phyloP scores from a whole-genome alignment of 2,329 filamentous ascomycete species.

The Juglanconis oblonga region DNA sequence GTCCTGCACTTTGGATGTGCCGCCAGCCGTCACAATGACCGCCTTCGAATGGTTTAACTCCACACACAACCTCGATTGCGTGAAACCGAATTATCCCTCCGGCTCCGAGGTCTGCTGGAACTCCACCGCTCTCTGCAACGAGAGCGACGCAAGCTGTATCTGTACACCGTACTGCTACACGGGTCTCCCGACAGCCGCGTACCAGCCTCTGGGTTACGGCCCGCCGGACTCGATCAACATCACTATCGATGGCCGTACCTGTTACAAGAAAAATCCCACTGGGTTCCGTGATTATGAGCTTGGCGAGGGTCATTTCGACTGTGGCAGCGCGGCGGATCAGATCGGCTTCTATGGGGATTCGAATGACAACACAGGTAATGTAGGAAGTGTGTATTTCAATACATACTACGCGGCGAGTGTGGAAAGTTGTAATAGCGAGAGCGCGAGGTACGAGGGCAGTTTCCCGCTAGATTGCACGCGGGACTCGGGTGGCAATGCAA shows the following conservation, averaged over 20 bases:
- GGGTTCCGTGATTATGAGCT: not conserved
- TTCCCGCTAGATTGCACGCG: not conserved
- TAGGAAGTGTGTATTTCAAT: slow-evolving; percentile 5
- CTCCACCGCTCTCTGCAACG: not conserved
- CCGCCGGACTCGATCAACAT: slow-evolving; percentile 8
- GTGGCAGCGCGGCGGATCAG: not conserved
- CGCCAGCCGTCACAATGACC: not conserved
- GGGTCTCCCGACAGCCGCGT: not conserved
- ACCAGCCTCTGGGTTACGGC: slow-evolving; percentile 10
- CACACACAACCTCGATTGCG: slow-evolving; percentile 13
- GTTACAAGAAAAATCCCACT: not conserved
- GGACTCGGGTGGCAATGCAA: slow-evolving; percentile 1
- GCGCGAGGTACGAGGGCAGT: not conserved
- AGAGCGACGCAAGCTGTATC: not conserved
- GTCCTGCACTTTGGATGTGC: too few relatives aligned
- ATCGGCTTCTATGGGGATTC: slow-evolving; percentile 5
- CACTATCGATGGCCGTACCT: not conserved
- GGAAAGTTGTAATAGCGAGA: not conserved
- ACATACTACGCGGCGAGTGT: not conserved
- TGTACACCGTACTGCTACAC: slow-evolving; percentile 10
- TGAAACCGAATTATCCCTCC: slow-evolving; percentile 5
- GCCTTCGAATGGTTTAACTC: slow-evolving; percentile 14
- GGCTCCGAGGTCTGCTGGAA: slow-evolving; percentile 10
- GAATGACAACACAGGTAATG: slow-evolving; percentile 1
- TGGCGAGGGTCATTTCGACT: slow-evolving; percentile 7